A percentile compares a stretch with the other conserved stretches of the same genome.
phyloP scores from a whole-genome alignment of 1,284 basidiomycete genomes.

The Cutaneotrichosporon sp. region DNA sequence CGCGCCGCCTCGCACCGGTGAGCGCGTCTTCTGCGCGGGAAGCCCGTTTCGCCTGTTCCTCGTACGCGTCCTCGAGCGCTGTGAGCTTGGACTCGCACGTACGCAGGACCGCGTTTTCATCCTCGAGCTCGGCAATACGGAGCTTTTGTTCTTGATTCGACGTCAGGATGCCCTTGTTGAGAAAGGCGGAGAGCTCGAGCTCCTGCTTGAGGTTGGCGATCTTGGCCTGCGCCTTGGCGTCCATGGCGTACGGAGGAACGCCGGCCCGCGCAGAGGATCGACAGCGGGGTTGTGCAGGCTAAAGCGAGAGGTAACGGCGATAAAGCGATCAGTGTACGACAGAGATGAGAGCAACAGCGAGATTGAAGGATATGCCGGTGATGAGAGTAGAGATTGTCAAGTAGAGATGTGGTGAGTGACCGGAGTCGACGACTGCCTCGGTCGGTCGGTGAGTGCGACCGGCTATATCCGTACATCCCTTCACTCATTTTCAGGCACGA shows the following conservation, averaged over 20 bases:
- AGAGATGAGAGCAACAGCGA: too few relatives aligned
- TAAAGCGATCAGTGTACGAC: too few relatives aligned
- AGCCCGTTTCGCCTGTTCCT: background rate
- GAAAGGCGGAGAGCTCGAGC: constrained; percentile 36
- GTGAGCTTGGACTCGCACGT: constrained; percentile 31
- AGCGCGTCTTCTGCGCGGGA: constrained; percentile 11
- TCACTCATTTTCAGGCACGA: too few relatives aligned
- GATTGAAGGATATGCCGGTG: too few relatives aligned
- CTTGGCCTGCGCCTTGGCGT: background rate
- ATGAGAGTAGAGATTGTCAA: too few relatives aligned
- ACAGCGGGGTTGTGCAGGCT: background rate
- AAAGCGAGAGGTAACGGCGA: background rate
- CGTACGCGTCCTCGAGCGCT: constrained; percentile 30
- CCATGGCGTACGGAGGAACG: background rate
- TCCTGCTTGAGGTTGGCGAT: constrained; percentile 21
- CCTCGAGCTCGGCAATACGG: constrained; percentile 33
- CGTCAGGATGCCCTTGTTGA: constrained; percentile 41
- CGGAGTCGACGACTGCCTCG: too few relatives aligned
- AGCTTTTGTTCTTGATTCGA: constrained; percentile 34
- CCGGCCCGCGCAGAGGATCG: background rate
- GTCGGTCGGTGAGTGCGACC: too few relatives aligned
- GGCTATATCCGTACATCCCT: too few relatives aligned
- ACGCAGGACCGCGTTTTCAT: constrained; percentile 33
- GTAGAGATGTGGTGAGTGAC: too few relatives aligned
- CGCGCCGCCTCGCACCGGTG: constrained; percentile 8